Evolutionary conservation across 1,284 basidiomycete species (phyloP), one percentile per base, ranked within the genome.

Genomic region (Rhodotorula sp.): DNA sequence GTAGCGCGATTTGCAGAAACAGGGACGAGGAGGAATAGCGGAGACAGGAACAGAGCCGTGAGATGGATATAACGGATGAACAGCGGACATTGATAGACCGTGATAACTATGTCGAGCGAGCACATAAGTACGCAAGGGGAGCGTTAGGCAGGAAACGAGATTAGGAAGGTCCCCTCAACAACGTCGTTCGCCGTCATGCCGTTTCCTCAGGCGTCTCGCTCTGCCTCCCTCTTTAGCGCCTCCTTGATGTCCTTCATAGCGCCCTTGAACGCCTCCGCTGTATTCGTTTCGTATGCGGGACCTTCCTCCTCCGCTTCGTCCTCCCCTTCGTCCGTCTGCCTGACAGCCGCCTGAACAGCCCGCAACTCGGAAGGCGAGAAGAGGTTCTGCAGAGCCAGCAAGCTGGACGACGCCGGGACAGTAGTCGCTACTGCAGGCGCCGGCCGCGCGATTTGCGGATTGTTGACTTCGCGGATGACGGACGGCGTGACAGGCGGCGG

Each of bases 391-490:
- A 65, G 46, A n/a, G 20, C 58, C 9, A 56, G 22, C 15, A 5
- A 4, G 30, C 61, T 47, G 16, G 40, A 44, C 16, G 40, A 44
- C 13, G 40, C 40, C 3, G 10, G 40, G 40, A 13, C 40, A 18
- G 40, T 11, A 44, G 11, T 44, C 40, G 40, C 40, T 11, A 44
- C 40, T 15, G 40, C 40, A 15, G 40, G 40, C 40, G 10, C 13
- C 5, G 40, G 40, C 10, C 40, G 40, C 9, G 16, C 16, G 40
- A 44, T 13, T 11, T 18, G 10, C 40, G 40, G 40, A 18, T 59
- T 53, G 15, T 53, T 59, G 18, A 53, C 64, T 4, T 46, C 46
- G 10, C 53, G 58, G 34, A 65, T 65, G 10, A 65, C 64, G 20
- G 28, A 37, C 7, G 58, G 46, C 1, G 64, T 65, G 26, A 65